Conservation (phyloP, 2,329 filamentous ascomycete genomes). For the Cladophialophora yegresii region DNA sequence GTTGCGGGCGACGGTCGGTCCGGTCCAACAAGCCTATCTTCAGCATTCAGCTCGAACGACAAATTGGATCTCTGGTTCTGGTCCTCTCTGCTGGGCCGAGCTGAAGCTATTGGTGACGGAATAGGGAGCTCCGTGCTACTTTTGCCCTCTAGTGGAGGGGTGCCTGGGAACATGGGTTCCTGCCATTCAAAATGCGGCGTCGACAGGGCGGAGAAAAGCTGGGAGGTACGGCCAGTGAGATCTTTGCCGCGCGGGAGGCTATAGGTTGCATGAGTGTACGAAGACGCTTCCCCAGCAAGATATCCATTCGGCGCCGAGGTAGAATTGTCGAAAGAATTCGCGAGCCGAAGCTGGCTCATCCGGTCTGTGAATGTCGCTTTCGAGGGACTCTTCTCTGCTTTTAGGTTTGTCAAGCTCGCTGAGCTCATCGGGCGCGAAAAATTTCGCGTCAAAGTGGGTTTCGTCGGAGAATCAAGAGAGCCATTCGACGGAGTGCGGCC, state of each 20-base stretch:
- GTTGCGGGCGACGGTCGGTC: conserved; percentile 19
- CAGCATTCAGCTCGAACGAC: conserved; percentile 32
- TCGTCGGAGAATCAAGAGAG: conserved; percentile 68
- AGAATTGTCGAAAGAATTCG: conserved; percentile 35
- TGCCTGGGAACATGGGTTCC: conserved; percentile 52
- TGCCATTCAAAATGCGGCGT: conserved; percentile 66
- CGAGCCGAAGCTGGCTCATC: conserved; percentile 23
- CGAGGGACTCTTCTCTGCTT: conserved; percentile 30
- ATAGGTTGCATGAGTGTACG: conserved; percentile 87
- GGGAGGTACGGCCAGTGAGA: conserved; percentile 65
- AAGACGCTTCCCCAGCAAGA: conserved; percentile 53
- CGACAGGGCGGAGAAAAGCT: conserved; percentile 59
- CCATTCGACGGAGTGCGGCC: conserved; percentile 80
- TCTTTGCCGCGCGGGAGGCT: conserved; percentile 78
- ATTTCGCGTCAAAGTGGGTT: conserved; percentile 58
- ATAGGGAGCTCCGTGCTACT: conserved; percentile 23
- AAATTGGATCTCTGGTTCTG: conserved; percentile 24
- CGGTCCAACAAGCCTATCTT: conserved; percentile 12
- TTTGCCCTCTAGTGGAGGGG: conserved; percentile 39
- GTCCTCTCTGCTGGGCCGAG: conserved; percentile 30
- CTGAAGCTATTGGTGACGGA: conserved; percentile 23
- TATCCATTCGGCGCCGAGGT: conserved; percentile 29
- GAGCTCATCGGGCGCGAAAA: conserved; percentile 87
- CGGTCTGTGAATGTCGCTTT: conserved; percentile 22
- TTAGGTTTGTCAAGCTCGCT: conserved; percentile 49